Evolutionary conservation across 1,284 basidiomycete species (phyloP).

Genomic region (Apiotrichum porosum): DNA sequence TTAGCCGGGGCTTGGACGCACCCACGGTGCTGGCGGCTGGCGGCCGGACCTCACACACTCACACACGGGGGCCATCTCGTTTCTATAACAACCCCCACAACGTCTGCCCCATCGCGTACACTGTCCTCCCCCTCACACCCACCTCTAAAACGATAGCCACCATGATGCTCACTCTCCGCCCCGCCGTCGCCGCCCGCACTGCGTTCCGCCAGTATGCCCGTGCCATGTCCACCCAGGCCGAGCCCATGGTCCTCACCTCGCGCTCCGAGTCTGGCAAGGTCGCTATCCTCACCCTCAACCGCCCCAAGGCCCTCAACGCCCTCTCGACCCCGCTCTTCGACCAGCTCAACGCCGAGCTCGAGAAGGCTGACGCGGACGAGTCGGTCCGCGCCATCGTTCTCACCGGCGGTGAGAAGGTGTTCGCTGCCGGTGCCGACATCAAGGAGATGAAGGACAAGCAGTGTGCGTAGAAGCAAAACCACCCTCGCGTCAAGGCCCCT

Average conservation of each 20-base stretch:
- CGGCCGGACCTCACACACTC: too few relatives aligned
- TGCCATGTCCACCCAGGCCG: constrained; percentile 38
- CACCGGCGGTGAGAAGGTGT: constrained; percentile 87
- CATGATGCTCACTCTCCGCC: constrained; percentile 19
- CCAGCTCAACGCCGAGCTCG: constrained; percentile 71
- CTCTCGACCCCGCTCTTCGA: constrained; percentile 72
- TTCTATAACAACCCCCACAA: too few relatives aligned
- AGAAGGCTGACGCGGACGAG: constrained; percentile 66
- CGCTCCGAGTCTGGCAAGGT: constrained; percentile 55
- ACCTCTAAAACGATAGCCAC: too few relatives aligned
- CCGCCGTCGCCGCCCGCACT: constrained; percentile 16
- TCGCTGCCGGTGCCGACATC: constrained; percentile 66
- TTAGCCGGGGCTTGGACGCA: too few relatives aligned
- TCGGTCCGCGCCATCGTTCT: constrained; percentile 78
- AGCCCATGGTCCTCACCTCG: constrained; percentile 42
- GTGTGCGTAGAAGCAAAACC: constrained; percentile 54
- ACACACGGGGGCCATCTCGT: too few relatives aligned
- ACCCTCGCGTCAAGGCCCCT: neutral
- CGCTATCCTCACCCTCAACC: constrained; percentile 84
- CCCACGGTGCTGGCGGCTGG: too few relatives aligned
- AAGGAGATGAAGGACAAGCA: constrained; percentile 65
- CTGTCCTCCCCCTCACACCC: too few relatives aligned
- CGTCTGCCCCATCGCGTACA: too few relatives aligned
- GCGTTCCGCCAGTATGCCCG: constrained; percentile 16
- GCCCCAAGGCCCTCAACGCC: constrained; percentile 94